These are phyloP conservation scores for Ophiostoma novo-ulmi DNA, from an alignment of 2,329 filamentous ascomycete species.

Conservation along the genomic window DNA sequence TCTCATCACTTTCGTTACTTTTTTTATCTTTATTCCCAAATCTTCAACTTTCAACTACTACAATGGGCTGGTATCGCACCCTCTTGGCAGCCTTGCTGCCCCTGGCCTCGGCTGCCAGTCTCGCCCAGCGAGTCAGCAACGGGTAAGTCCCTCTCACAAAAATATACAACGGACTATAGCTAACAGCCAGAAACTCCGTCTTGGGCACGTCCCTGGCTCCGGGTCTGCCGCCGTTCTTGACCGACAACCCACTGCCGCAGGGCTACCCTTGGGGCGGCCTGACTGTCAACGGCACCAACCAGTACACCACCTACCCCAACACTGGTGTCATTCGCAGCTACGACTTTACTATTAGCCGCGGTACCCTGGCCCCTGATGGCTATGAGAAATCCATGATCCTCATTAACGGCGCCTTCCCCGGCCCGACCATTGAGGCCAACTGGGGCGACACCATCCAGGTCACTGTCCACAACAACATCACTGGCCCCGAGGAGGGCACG, in stretches of 20 bases:
- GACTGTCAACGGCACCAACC: constrained; percentile 43
- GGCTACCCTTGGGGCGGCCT: constrained; percentile 50
- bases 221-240: constrained; percentile 41
- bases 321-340: constrained; percentile 54
- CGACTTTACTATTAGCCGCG: constrained; percentile 49
- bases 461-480: constrained; percentile 62
- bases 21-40: background rate
- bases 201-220: constrained; percentile 40
- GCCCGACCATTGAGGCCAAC: constrained; percentile 34
- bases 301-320: constrained; percentile 44
- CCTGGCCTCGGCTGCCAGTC: constrained; percentile 25
- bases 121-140: constrained; percentile 38
- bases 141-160: constrained; percentile 31
- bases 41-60: background rate
- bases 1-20: background rate
- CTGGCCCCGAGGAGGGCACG: constrained; percentile 39
- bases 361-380: constrained; percentile 51
- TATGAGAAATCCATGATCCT: constrained; percentile 48
- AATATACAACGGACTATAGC: background rate
- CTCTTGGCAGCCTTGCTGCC: constrained; percentile 28
- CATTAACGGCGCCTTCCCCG: constrained; percentile 35
- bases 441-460: constrained; percentile 46
- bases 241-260: constrained; percentile 44
- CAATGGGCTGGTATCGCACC: constrained; percentile 18
- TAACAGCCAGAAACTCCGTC: constrained; percentile 36